Evolutionary conservation across 2,329 filamentous ascomycete species (phyloP).

Genomic region (Hymenoscyphus scutula): DNA sequence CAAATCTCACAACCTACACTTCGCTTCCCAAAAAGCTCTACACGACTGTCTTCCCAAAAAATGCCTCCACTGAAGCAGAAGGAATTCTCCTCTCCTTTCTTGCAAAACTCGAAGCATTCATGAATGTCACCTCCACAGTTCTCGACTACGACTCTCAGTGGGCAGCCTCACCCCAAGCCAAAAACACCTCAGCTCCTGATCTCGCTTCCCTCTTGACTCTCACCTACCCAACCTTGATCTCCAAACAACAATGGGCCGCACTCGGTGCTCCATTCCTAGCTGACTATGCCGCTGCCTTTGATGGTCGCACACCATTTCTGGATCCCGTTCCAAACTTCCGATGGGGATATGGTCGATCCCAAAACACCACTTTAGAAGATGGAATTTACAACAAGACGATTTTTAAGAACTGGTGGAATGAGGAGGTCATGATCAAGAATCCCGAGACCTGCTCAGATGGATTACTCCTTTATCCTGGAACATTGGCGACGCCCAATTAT

Average conservation of each 20-base stretch:
- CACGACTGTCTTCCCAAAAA: conserved; percentile 42
- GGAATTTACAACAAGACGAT: conserved; percentile 48
- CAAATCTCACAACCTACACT: conserved; percentile 40
- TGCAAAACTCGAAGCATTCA: conserved; percentile 40
- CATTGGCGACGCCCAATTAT: background rate
- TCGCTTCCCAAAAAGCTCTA: conserved; percentile 41
- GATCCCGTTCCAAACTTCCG: conserved; percentile 46
- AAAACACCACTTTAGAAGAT: conserved; percentile 38
- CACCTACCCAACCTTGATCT: conserved; percentile 45
- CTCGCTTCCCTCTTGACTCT: conserved; percentile 40
- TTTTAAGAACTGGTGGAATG: conserved; percentile 45
- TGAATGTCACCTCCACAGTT: conserved; percentile 33
- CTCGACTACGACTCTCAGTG: conserved; percentile 4
- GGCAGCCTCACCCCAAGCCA: conserved; percentile 6
- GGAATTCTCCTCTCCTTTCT: conserved; percentile 42
- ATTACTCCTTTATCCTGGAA: conserved; percentile 39
- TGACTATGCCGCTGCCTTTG: conserved; percentile 45
- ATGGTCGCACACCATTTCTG: conserved; percentile 46
- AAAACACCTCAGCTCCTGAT: conserved; percentile 30
- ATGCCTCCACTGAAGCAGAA: conserved; percentile 36
- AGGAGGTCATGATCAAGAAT: conserved; percentile 42
- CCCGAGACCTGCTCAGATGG: conserved; percentile 45
- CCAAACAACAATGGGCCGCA: conserved; percentile 43
- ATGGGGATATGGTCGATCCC: conserved; percentile 44
- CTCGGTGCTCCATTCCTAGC: conserved; percentile 47